Percentiles rank a stretch among this genome's conserved stretches.
Evolutionary conservation across 805 yeast genomes (phyloP).

Genomic region (Ogataea salicorniae): DNA sequence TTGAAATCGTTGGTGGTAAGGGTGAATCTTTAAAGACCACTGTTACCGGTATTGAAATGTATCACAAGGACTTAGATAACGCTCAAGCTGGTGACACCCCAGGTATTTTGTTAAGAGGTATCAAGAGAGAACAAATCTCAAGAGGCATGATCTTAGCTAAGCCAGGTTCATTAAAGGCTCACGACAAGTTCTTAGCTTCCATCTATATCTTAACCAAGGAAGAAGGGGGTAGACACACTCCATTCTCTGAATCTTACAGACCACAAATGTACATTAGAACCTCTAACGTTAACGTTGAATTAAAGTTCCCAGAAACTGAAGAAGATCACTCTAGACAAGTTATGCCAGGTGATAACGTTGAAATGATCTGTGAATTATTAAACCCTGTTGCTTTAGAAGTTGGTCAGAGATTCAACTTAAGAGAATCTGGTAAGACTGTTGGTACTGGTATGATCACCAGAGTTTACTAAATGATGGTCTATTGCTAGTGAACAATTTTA

Average conservation of each 20-base stretch:
- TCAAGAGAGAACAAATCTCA: conserved; percentile 92
- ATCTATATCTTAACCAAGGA: conserved; percentile 89
- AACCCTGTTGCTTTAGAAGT: conserved; percentile 92
- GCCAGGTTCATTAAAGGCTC: conserved; percentile 88
- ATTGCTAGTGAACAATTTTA: no score
- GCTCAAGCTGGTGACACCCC: conserved; percentile 99
- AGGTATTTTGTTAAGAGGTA: conserved; percentile 95
- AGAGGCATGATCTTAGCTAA: conserved; percentile 98
- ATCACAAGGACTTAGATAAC: conserved; percentile 95
- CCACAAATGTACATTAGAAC: conserved; percentile 97
- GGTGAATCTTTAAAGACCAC: conserved; percentile 84
- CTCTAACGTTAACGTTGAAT: conserved; percentile 86
- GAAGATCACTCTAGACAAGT: conserved; percentile 86
- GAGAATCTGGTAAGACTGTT: conserved; percentile 99
- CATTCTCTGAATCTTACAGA: conserved; percentile 94
- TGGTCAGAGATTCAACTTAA: conserved; percentile 97
- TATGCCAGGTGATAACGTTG: conserved; percentile 97
- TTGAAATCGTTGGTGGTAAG: conserved; percentile 93
- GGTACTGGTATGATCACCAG: conserved; percentile 98
- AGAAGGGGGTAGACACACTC: conserved; percentile 99
- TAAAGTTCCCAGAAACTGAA: conserved; percentile 79
- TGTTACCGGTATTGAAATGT: conserved; percentile 99
- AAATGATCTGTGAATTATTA: conserved; percentile 86
- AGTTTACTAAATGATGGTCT: conserved; percentile 22
- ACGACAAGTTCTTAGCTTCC: conserved; percentile 90